Conservation (phyloP, 208 protist genomes). For the Lotmaria passim region DNA sequence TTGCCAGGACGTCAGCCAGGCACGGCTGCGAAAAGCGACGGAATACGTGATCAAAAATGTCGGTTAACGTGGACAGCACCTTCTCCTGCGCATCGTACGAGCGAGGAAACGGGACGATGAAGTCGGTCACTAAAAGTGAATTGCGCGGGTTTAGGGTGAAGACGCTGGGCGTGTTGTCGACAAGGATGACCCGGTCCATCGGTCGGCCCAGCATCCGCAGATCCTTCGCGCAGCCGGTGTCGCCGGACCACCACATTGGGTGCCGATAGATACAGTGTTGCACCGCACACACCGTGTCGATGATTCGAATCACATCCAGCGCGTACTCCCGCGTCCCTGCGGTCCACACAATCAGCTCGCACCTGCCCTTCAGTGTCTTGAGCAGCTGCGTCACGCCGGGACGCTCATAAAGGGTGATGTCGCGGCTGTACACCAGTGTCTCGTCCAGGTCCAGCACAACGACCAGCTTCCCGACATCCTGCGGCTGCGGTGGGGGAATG, state of each 20-base stretch:
- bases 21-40: conserved; percentile 27
- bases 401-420: conserved; percentile 58
- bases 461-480: conserved; percentile 74
- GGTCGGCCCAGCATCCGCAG: conserved; percentile 80
- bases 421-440: conserved; percentile 85
- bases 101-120: conserved; percentile 39
- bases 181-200: conserved; percentile 72
- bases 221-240: conserved; percentile 80
- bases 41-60: conserved; percentile 53
- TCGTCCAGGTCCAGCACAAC: conserved; percentile 91
- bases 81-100: conserved; percentile 37
- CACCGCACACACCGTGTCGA: conserved; percentile 60
- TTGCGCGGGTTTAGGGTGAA: conserved; percentile 79
- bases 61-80: conserved; percentile 35
- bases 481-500: conserved; percentile 48
- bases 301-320: conserved; percentile 64
- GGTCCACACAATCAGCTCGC: conserved; percentile 89
- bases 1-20: conserved; percentile 35
- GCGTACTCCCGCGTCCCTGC: conserved; percentile 82
- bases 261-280: conserved; percentile 80
- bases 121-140: conserved; percentile 75
- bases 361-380: conserved; percentile 58
- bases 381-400: conserved; percentile 65
- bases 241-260: conserved; percentile 72
- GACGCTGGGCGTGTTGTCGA: conserved; percentile 89